phyloP scores from a whole-genome alignment of 192 early-diverging fungal genomes.

The Cladochytrium replicatum region DNA sequence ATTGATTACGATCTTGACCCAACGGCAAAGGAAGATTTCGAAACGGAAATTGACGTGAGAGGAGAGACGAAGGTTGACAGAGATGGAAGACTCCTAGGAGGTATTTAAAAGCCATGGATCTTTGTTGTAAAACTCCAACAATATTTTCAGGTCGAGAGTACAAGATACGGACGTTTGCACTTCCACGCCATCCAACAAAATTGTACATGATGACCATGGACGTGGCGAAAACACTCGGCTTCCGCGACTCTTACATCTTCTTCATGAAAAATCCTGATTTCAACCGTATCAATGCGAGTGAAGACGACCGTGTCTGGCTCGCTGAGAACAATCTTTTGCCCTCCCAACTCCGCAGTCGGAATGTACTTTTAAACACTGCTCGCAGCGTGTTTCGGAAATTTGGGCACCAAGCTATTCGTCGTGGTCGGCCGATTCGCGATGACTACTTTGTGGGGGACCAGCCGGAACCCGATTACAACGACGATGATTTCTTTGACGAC shows the following conservation, averaged over 20 bases:
- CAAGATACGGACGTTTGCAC: slow-evolving; percentile 62
- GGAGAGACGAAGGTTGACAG: slow-evolving; percentile 67
- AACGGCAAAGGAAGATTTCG: slow-evolving; percentile 24
- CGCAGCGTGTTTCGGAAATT: slow-evolving; percentile 31
- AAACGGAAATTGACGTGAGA: slow-evolving; percentile 31
- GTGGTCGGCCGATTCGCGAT: slow-evolving; percentile 35
- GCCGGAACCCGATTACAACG: slow-evolving; percentile 26
- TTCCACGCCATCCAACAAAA: slow-evolving; percentile 63
- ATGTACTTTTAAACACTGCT: slow-evolving; percentile 29
- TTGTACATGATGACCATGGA: slow-evolving; percentile 84
- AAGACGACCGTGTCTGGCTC: slow-evolving; percentile 55
- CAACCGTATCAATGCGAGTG: slow-evolving; percentile 62
- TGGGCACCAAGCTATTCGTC: slow-evolving; percentile 31
- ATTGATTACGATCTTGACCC: too few relatives aligned
- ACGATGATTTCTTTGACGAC: slow-evolving; percentile 9
- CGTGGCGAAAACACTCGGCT: slow-evolving; percentile 68
- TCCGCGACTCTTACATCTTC: slow-evolving; percentile 90
- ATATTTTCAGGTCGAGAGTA: slow-evolving; percentile 58
- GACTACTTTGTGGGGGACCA: slow-evolving; percentile 38
- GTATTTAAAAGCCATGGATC: slow-evolving; percentile 30
- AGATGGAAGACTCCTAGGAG: slow-evolving; percentile 62
- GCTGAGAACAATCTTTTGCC: slow-evolving; percentile 20
- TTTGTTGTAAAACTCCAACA: neutral
- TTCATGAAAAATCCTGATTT: slow-evolving; percentile 76
- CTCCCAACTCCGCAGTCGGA: slow-evolving; percentile 20